phyloP scores from a whole-genome alignment of 768 basidiomycete genomes.

The Pisolithus microcarpus region DNA sequence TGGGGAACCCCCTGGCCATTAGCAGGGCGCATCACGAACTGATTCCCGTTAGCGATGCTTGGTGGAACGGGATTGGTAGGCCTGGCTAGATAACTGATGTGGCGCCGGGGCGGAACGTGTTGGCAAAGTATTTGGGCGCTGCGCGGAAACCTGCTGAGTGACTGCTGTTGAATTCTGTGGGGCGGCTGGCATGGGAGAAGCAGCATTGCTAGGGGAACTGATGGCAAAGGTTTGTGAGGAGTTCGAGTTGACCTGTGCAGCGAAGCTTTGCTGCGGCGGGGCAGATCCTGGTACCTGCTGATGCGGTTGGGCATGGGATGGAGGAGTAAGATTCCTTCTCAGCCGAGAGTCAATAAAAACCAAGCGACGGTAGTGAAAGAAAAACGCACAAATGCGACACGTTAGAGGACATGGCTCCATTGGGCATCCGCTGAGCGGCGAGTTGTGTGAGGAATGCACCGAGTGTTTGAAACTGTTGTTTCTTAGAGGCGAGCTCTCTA shows the following conservation, averaged over 20 bases:
- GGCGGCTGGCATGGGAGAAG: constrained; percentile 14
- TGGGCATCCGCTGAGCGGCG: constrained; percentile 20
- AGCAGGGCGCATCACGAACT: constrained; percentile 11
- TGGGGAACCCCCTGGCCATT: constrained; percentile 17
- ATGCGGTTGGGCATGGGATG: constrained; percentile 8
- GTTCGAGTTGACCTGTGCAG: constrained; percentile 11
- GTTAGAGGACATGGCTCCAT: constrained; percentile 16
- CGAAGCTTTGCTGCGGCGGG: constrained; percentile 18
- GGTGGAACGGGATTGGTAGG: constrained; percentile 30
- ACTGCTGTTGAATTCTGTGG: constrained; percentile 11
- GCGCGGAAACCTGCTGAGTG: constrained; percentile 27
- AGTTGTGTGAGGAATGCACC: constrained; percentile 21
- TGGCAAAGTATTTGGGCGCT: constrained; percentile 27
- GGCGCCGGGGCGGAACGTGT: constrained; percentile 34
- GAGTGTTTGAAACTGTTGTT: constrained; percentile 35
- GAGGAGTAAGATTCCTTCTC: no score
- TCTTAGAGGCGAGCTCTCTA: constrained; percentile 23
- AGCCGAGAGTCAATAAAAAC: no score
- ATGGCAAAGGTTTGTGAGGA: constrained; percentile 13
- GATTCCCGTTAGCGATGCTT: constrained; percentile 22
- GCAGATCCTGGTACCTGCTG: constrained; percentile 10
- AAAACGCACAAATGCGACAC: constrained; percentile 30
- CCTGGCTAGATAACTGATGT: constrained; percentile 28
- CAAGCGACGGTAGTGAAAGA: no score
- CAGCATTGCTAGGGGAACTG: constrained; percentile 8